Conservation (phyloP, 2,329 filamentous ascomycete genomes). For the Neofusicoccum parvum region DNA sequence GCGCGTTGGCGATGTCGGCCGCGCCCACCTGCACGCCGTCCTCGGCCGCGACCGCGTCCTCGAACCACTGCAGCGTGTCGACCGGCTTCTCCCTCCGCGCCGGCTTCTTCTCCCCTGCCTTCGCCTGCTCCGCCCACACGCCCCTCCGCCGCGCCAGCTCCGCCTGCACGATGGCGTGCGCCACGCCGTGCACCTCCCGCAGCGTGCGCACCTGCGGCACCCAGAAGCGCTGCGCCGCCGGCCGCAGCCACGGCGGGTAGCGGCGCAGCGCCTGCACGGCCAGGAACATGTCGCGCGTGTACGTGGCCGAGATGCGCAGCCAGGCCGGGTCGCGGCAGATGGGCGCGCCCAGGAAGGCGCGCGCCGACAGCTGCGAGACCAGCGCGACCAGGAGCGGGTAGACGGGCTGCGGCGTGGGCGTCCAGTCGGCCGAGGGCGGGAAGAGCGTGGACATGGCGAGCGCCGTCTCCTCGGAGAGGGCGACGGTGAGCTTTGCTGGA, state of each 20-base stretch:
- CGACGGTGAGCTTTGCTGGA: not conserved
- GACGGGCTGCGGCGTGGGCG: conserved; percentile 31
- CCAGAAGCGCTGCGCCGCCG: conserved; percentile 37
- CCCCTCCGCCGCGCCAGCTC: conserved; percentile 33
- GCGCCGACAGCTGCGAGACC: conserved; percentile 43
- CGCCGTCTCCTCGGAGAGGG: not conserved
- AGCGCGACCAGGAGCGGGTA: conserved; percentile 43
- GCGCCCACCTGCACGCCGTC: too few species aligned
- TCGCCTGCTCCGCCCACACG: conserved; percentile 23
- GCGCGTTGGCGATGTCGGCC: not conserved
- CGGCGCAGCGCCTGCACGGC: conserved; percentile 37
- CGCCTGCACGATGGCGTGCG: conserved; percentile 38
- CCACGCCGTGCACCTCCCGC: conserved; percentile 39
- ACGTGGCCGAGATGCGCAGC: conserved; percentile 37
- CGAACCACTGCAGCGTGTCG: conserved; percentile 23
- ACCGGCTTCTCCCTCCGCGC: conserved; percentile 7
- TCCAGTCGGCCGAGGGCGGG: conserved; percentile 40
- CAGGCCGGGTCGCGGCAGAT: conserved; percentile 43
- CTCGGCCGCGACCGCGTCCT: conserved; percentile 21
- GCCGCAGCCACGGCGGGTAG: conserved; percentile 38
- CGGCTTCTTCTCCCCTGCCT: conserved; percentile 22
- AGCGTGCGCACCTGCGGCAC: conserved; percentile 34
- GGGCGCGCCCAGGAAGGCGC: conserved; percentile 43
- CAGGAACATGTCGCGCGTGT: conserved; percentile 39
- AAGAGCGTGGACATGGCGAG: not conserved